These are phyloP conservation scores for Strobilomyces dryophilus DNA, from an alignment of 768 basidiomycete genomes.

Conservation along the genomic window DNA sequence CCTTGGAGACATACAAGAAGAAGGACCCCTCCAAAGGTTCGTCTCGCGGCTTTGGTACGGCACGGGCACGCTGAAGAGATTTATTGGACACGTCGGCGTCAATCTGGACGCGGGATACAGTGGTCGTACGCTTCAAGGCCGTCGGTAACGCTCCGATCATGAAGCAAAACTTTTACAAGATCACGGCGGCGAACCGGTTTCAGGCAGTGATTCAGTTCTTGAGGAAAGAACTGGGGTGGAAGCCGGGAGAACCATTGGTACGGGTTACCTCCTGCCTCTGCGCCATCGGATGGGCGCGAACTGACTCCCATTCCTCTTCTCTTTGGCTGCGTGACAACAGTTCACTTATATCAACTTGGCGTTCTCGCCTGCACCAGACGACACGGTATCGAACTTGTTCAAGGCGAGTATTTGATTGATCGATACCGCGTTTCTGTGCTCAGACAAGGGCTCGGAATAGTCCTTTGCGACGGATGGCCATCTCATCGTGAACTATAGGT, in stretches of 20 bases:
- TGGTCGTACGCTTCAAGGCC: conserved; percentile 95
- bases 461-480: conserved; percentile 87
- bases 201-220: conserved; percentile 94
- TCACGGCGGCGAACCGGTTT: conserved; percentile 90
- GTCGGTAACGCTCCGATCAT: conserved; percentile 98
- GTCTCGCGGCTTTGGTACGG: not conserved
- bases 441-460: conserved; percentile 32
- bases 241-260: conserved; percentile 80
- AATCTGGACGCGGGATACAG: conserved; percentile 36
- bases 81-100: too few relatives aligned
- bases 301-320: conserved; percentile 19
- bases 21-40: conserved; percentile 78
- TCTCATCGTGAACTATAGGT: conserved; percentile 92
- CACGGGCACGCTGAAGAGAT: not conserved
- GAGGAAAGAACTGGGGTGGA: conserved; percentile 85
- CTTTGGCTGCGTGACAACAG: conserved; percentile 24
- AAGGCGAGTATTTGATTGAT: conserved; percentile 39
- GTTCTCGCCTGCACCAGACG: conserved; percentile 74
- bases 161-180: conserved; percentile 99
- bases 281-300: too few relatives aligned
- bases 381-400: conserved; percentile 66
- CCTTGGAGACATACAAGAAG: conserved; percentile 83
- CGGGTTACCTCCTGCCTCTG: too few relatives aligned
- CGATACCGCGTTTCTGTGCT: not conserved
- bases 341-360: conserved; percentile 78